phyloP scores from a whole-genome alignment of 768 basidiomycete genomes.

The Clitopilus hobsonii region DNA sequence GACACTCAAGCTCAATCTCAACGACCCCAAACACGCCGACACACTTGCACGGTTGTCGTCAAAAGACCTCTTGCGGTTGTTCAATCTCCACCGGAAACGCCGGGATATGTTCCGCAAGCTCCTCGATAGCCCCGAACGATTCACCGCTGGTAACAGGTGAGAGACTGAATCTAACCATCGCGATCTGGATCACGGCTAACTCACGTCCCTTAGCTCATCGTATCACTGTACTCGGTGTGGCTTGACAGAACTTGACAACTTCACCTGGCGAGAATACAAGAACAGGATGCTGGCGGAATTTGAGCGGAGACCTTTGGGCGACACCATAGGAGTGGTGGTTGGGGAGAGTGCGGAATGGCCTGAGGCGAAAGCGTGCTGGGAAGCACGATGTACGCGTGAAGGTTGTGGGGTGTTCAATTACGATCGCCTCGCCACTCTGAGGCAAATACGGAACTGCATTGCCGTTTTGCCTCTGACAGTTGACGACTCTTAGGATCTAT shows the following conservation, averaged over 20 bases:
- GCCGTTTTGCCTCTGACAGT: conserved; percentile 42
- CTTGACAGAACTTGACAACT: conserved; percentile 46
- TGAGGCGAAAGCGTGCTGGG: conserved; percentile 60
- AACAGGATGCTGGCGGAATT: conserved; percentile 52
- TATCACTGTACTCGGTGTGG: conserved; percentile 54
- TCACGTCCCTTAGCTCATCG: conserved; percentile 17
- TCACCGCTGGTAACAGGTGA: conserved; percentile 44
- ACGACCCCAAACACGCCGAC: conserved; percentile 32
- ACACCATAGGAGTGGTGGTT: conserved; percentile 37
- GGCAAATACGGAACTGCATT: conserved; percentile 53
- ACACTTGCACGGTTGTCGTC: conserved; percentile 45
- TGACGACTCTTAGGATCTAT: conserved; percentile 12
- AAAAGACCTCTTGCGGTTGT: conserved; percentile 46
- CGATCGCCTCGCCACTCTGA: conserved; percentile 53
- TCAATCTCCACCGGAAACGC: conserved; percentile 54
- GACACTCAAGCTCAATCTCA: conserved; percentile 51
- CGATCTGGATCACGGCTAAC: neutral
- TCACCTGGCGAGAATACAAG: conserved; percentile 60
- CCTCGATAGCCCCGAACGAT: conserved; percentile 58
- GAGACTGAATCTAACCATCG: neutral
- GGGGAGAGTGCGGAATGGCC: conserved; percentile 51
- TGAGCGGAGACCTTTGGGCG: conserved; percentile 55
- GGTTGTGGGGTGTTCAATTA: conserved; percentile 55
- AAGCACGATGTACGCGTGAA: conserved; percentile 44
- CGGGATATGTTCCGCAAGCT: conserved; percentile 44